Evolutionary conservation across 345 rosid species (phyloP).

Genomic region (Populus nigra): DNA sequence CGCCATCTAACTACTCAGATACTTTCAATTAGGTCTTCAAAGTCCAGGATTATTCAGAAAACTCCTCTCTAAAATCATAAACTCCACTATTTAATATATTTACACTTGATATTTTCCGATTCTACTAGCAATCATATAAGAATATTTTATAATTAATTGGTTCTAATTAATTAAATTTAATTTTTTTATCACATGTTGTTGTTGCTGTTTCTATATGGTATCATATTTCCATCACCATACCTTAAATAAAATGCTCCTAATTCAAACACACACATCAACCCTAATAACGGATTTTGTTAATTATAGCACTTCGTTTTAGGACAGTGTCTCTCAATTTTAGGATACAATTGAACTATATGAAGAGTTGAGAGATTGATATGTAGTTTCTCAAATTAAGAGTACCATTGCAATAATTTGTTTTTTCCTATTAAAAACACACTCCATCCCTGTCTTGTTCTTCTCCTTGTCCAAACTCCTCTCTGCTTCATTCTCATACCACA

Average conservation of each 20-base stretch:
- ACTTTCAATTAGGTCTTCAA: neutral
- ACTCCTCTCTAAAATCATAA: too few species aligned
- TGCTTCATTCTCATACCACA: constrained; percentile 15
- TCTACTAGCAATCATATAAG: too few species aligned
- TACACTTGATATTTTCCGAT: too few species aligned
- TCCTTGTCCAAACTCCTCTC: neutral
- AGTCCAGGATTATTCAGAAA: neutral
- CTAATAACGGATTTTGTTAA: neutral
- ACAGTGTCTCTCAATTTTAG: neutral
- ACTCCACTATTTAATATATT: too few species aligned
- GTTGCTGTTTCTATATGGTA: too few species aligned
- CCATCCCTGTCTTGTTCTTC: constrained; percentile 7
- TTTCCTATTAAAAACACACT: too few species aligned
- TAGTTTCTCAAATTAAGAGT: neutral
- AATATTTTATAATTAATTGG: too few species aligned
- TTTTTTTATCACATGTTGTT: too few species aligned
- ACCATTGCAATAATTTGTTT: neutral
- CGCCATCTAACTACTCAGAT: neutral
- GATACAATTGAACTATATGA: neutral
- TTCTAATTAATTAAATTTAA: too few species aligned
- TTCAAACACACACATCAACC: neutral
- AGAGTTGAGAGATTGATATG: neutral
- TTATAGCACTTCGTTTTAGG: neutral
- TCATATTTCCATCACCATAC: too few species aligned
- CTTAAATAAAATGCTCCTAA: too few species aligned